These are phyloP conservation scores for Nemophila menziesii DNA, from an alignment of 257 asterid genomes.

Conservation along the genomic window DNA sequence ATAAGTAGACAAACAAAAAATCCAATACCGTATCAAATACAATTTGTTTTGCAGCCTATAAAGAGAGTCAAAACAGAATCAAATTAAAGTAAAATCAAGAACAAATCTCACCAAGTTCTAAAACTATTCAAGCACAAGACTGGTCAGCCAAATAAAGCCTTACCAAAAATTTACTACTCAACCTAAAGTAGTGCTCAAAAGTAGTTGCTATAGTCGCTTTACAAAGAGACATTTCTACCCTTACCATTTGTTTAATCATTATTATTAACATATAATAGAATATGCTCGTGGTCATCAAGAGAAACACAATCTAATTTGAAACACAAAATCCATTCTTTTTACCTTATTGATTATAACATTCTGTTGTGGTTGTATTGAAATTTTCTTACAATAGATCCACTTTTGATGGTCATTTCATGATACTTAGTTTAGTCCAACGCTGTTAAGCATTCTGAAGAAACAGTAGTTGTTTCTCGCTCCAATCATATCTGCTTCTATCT, in stretches of 20 bases:
- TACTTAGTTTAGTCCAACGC: neutral
- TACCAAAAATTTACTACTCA: neutral
- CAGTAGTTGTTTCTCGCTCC: constrained; percentile 37
- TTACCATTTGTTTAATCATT: neutral
- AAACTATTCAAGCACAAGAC: neutral
- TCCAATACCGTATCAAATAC: neutral
- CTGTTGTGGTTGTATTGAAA: neutral
- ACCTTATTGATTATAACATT: constrained; percentile 6
- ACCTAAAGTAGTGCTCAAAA: neutral
- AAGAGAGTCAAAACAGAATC: neutral
- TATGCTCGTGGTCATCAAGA: neutral
- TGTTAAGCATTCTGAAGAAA: neutral
- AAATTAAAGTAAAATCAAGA: neutral
- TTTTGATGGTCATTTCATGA: constrained; percentile 8
- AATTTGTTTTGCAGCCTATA: neutral
- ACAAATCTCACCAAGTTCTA: neutral
- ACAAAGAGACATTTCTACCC: constrained; percentile 3
- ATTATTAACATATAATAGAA: neutral
- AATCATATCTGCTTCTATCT: constrained; percentile 21
- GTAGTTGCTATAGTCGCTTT: neutral
- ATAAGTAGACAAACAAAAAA: neutral
- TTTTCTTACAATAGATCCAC: constrained; percentile 9
- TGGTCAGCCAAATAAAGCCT: neutral
- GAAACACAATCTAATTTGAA: constrained; percentile 7
- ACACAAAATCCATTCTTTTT: constrained; percentile 1